A percentile compares a stretch with the other conserved stretches of the same genome.
These are phyloP conservation scores for Elongisporangium undulatum DNA, from an alignment of 352 stramenopile species.

Conservation along the genomic window DNA sequence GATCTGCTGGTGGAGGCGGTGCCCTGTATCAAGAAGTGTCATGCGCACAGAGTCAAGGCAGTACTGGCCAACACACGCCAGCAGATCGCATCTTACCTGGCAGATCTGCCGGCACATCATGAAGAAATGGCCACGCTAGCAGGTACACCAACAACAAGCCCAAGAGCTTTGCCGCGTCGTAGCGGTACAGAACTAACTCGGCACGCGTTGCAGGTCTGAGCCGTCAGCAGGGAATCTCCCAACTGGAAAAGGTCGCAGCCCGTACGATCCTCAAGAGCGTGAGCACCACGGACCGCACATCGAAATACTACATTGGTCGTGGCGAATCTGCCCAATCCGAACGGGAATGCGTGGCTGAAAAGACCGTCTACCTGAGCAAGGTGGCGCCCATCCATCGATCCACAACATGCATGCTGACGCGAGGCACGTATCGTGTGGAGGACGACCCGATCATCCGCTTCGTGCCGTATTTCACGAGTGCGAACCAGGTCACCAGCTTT, in stretches of 20 bases:
- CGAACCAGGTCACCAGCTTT: conserved; percentile 18
- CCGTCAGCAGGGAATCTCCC: conserved; percentile 15
- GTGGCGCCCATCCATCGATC: conserved; percentile 47
- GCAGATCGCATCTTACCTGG: conserved; percentile 37
- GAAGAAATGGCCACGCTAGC: conserved; percentile 15
- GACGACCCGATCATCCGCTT: conserved; percentile 84
- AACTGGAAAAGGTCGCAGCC: conserved; percentile 40
- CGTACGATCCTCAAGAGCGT: conserved; percentile 34
- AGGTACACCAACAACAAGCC: conserved; percentile 1
- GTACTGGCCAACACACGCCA: conserved; percentile 32
- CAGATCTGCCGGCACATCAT: conserved; percentile 20
- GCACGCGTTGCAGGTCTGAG: neutral
- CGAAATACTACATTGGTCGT: conserved; percentile 39
- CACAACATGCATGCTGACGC: conserved; percentile 58
- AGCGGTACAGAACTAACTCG: no score
- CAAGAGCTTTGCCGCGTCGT: no score
- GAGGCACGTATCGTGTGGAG: conserved; percentile 47
- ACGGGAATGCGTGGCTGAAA: conserved; percentile 19
- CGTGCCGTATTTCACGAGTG: conserved; percentile 47
- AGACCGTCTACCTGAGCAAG: conserved; percentile 35
- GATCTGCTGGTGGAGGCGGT: conserved; percentile 34
- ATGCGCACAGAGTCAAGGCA: conserved; percentile 19
- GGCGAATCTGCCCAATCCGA: conserved; percentile 36
- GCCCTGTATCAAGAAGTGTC: conserved; percentile 27
- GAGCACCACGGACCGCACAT: conserved; percentile 9